Evolutionary conservation across 768 basidiomycete species (phyloP).

Genomic region (Lactifluus echinatus): DNA sequence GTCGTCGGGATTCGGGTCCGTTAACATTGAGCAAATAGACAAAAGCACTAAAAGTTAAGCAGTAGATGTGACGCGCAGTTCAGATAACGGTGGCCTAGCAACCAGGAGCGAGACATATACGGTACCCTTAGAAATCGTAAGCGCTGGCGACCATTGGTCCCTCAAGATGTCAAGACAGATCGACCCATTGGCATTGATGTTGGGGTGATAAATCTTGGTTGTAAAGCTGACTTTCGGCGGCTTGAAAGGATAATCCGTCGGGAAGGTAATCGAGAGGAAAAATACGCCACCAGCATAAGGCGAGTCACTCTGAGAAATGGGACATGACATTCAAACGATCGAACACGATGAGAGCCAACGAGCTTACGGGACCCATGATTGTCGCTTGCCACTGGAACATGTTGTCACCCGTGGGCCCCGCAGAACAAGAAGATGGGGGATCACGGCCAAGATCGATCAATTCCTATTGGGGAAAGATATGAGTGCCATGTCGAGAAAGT

Average conservation of each 20-base stretch:
- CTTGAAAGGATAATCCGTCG: slow-evolving; percentile 99
- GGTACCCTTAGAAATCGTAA: slow-evolving; percentile 97
- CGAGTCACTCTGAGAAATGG: slow-evolving; percentile 69
- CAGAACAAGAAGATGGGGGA: slow-evolving; percentile 98
- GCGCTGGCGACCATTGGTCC: slow-evolving; percentile 98
- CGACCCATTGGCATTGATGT: slow-evolving; percentile 99
- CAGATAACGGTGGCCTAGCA: not conserved
- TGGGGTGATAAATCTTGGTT: slow-evolving; percentile 99
- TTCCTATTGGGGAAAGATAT: slow-evolving; percentile 54
- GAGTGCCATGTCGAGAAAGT: slow-evolving; percentile 6
- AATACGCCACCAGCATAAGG: slow-evolving; percentile 99
- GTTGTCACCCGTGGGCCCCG: slow-evolving; percentile 95
- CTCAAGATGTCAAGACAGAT: slow-evolving; percentile 98
- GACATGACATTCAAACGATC: slow-evolving; percentile 22
- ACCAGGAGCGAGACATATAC: not conserved
- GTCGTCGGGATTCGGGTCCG: slow-evolving; percentile 98
- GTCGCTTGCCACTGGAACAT: slow-evolving; percentile 99
- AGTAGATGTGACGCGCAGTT: not conserved
- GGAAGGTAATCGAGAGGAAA: slow-evolving; percentile 92
- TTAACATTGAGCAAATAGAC: slow-evolving; percentile 98
- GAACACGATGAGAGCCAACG: not conserved
- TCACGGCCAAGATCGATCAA: slow-evolving; percentile 98
- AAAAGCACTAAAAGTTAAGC: slow-evolving; percentile 58
- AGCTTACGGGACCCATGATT: slow-evolving; percentile 97
- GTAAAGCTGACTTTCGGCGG: slow-evolving; percentile 98